These are phyloP conservation scores for Crithidia sp. DNA, from an alignment of 208 protist genomes.

Conservation along the genomic window DNA sequence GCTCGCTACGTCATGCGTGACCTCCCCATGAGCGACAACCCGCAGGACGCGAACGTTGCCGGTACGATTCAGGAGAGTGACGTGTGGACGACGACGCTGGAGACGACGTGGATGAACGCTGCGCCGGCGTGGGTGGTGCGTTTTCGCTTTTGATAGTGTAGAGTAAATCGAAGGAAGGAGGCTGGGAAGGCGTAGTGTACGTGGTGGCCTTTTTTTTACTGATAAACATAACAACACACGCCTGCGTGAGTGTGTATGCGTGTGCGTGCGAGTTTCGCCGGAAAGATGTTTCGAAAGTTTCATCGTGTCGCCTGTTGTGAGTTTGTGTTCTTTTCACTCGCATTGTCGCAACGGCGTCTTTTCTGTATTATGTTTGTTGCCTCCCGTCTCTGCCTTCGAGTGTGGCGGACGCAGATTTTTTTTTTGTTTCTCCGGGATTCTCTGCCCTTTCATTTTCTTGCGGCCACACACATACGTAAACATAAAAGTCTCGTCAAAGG, in stretches of 20 bases:
- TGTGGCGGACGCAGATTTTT: background rate
- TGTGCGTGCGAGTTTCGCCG: no score
- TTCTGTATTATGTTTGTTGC: background rate
- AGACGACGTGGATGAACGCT: conserved; percentile 75
- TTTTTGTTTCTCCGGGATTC: background rate
- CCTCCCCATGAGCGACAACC: background rate
- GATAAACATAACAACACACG: no score
- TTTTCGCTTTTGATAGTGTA: conserved; percentile 37
- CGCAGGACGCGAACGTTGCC: conserved; percentile 1
- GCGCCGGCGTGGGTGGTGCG: conserved; percentile 69
- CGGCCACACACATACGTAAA: background rate
- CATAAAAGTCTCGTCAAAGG: background rate
- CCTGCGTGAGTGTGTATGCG: no score
- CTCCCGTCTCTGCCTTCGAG: background rate
- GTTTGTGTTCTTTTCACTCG: no score
- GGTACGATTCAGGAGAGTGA: conserved; percentile 26
- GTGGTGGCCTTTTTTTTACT: no score
- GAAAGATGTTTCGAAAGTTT: no score
- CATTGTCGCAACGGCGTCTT: no score
- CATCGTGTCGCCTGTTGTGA: no score
- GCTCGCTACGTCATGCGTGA: conserved; percentile 21
- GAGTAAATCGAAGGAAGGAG: conserved; percentile 5
- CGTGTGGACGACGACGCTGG: conserved; percentile 35
- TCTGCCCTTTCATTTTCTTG: no score
- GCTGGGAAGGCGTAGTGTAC: no score